Conservation (phyloP, 2,329 filamentous ascomycete species). For the Sporothrix variecibatus region DNA sequence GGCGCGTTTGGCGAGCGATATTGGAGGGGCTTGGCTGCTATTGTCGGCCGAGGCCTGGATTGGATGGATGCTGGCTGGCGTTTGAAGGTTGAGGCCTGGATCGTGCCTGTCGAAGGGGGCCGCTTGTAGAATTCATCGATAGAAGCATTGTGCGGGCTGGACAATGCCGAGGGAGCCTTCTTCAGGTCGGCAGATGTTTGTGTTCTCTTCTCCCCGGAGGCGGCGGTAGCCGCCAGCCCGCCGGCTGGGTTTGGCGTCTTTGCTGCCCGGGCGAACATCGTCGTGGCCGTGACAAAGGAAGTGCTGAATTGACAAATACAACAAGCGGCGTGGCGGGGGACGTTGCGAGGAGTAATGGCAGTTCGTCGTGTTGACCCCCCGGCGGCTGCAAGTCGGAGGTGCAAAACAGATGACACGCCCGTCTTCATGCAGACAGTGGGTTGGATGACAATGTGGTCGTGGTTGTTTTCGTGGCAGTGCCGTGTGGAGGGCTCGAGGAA, state of each 20-base stretch:
- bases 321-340: background rate
- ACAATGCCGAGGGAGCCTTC: constrained; percentile 53
- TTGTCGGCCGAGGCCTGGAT: constrained; percentile 21
- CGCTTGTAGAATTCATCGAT: constrained; percentile 27
- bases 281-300: constrained; percentile 26
- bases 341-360: background rate
- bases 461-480: background rate
- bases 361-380: constrained; percentile 25
- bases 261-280: constrained; percentile 38
- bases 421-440: constrained; percentile 34
- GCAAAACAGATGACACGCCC: constrained; percentile 26
- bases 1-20: constrained; percentile 41
- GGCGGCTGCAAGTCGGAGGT: constrained; percentile 31
- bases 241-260: constrained; percentile 39
- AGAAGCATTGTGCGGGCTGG: constrained; percentile 51
- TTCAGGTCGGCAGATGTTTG: constrained; percentile 37
- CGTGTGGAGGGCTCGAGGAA: background rate
- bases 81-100: constrained; percentile 36
- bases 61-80: background rate
- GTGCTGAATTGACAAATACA: background rate
- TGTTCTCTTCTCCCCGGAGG: constrained; percentile 37
- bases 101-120: constrained; percentile 30
- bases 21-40: constrained; percentile 36
- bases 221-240: constrained; percentile 33
- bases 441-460: constrained; percentile 2